phyloP scores from a whole-genome alignment of 208 protist genomes.

The Crithidia sp. region DNA sequence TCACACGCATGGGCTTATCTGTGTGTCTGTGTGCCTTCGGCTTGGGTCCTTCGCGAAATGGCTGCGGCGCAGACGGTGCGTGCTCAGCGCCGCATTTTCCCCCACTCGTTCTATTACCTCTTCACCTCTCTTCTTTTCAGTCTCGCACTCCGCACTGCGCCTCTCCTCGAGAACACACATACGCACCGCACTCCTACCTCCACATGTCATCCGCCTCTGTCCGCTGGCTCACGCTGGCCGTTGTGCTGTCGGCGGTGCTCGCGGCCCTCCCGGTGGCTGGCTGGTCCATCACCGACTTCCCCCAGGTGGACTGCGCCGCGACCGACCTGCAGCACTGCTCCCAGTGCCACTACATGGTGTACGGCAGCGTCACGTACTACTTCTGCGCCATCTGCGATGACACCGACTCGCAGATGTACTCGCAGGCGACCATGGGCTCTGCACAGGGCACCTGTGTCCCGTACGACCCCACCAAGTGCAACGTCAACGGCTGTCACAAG shows the following conservation, averaged over 20 bases:
- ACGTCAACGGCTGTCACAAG: background rate
- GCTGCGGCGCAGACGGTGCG: too few relatives aligned
- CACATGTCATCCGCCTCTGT: too few relatives aligned
- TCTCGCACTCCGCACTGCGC: too few relatives aligned
- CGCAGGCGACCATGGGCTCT: background rate
- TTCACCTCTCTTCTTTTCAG: too few relatives aligned
- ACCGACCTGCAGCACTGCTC: conserved; percentile 3
- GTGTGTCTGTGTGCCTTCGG: too few relatives aligned
- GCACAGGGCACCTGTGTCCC: background rate
- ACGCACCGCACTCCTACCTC: too few relatives aligned
- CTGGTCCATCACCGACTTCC: background rate
- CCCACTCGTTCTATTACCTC: too few relatives aligned
- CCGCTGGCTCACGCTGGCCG: background rate
- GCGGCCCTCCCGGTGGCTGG: background rate
- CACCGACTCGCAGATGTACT: background rate
- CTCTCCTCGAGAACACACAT: too few relatives aligned
- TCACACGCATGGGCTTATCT: too few relatives aligned
- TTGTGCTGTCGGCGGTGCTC: background rate
- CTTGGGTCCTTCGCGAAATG: too few relatives aligned
- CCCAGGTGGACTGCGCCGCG: background rate
- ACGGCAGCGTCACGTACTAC: background rate
- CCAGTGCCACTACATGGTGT: background rate
- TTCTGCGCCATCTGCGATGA: conserved; percentile 4
- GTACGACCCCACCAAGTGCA: background rate
- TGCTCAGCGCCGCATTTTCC: too few relatives aligned